Evolutionary conservation across 352 stramenopile species (phyloP).

Genomic region (Pythium aphanidermatum): DNA sequence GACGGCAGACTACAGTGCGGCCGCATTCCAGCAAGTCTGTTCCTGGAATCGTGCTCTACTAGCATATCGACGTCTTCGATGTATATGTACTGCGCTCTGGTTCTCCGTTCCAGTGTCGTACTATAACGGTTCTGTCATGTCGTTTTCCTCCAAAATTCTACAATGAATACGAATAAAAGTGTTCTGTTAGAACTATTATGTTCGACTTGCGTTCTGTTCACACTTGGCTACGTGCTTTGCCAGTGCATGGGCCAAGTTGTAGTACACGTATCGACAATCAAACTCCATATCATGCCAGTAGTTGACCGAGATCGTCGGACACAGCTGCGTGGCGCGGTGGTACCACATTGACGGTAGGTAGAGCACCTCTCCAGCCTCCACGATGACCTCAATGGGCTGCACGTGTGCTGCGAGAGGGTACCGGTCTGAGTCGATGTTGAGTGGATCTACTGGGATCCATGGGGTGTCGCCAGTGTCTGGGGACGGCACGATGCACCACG

Average conservation of each 20-base stretch:
- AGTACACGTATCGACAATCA: constrained; percentile 84
- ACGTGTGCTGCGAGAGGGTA: constrained; percentile 53
- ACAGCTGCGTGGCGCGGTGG: constrained; percentile 72
- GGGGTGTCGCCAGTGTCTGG: constrained; percentile 49
- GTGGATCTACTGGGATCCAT: constrained; percentile 78
- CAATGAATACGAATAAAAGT: too few relatives aligned
- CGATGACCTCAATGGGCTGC: constrained; percentile 55
- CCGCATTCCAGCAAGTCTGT: constrained; percentile 15
- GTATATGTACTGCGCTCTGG: too few relatives aligned
- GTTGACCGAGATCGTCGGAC: constrained; percentile 77
- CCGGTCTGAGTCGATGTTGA: constrained; percentile 43
- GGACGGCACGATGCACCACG: constrained; percentile 44
- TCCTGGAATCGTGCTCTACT: constrained; percentile 10
- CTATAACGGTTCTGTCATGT: too few relatives aligned
- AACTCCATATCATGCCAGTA: constrained; percentile 90
- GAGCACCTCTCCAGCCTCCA: constrained; percentile 62
- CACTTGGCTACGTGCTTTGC: constrained; percentile 8
- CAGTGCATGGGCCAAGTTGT: constrained; percentile 71
- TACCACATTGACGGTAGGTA: constrained; percentile 84
- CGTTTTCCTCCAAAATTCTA: too few relatives aligned
- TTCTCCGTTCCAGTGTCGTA: too few relatives aligned
- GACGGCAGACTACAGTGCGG: constrained; percentile 3
- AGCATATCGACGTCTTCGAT: too few relatives aligned
- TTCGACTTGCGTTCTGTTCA: too few relatives aligned
- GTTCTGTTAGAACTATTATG: too few relatives aligned